Percentiles rank a stretch among this genome's conserved stretches.
Evolutionary conservation across 2,329 filamentous ascomycete genomes (phyloP).

Genomic region (Grosmannia huntii): DNA sequence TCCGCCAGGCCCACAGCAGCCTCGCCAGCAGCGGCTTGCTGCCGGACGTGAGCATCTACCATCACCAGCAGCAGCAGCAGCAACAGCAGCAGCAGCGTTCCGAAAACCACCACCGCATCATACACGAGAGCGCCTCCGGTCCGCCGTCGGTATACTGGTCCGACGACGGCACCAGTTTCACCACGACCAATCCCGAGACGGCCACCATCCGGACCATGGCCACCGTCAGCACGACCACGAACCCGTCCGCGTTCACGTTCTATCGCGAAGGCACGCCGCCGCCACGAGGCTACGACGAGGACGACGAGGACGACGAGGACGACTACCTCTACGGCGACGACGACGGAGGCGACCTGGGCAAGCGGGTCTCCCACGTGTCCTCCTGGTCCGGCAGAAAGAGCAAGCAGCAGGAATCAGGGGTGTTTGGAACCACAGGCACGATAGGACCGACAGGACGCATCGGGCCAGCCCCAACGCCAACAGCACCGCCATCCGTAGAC

Average conservation of each 20-base stretch:
- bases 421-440: too few species aligned
- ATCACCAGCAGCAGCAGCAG: neutral
- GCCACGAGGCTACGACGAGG: conserved; percentile 12
- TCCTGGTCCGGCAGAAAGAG: neutral
- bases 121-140: conserved; percentile 1
- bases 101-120: neutral
- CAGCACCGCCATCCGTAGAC: neutral
- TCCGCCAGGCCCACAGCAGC: neutral
- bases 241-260: conserved; percentile 23
- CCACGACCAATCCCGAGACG: conserved; percentile 5
- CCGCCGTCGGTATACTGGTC: conserved; percentile 19
- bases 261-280: conserved; percentile 27
- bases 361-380: neutral
- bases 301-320: conserved; percentile 3
- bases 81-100: neutral
- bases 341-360: neutral
- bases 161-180: conserved; percentile 11
- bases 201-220: conserved; percentile 5
- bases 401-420: neutral
- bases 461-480: neutral
- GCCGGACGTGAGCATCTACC: neutral
- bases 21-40: conserved; percentile 3
- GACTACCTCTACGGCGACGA: neutral
- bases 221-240: conserved; percentile 9
- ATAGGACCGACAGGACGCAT: neutral